These are phyloP conservation scores for Rhodomyrtus tomentosa DNA, from an alignment of 345 rosid species.

Conservation along the genomic window DNA sequence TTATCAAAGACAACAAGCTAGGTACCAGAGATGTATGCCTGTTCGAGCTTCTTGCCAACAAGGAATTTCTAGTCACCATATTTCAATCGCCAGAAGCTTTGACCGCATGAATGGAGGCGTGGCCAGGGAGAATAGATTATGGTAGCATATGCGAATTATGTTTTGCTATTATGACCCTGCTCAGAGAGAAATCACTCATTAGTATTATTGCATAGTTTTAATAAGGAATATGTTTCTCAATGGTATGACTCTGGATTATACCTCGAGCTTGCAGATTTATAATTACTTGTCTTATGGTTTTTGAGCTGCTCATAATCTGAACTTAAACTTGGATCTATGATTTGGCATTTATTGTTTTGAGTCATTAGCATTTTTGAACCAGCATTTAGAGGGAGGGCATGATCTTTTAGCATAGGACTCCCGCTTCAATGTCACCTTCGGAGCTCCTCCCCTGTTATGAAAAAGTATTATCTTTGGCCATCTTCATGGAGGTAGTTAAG, in stretches of 20 bases:
- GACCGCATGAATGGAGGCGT: neutral
- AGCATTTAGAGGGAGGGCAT: neutral
- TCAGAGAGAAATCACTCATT: neutral
- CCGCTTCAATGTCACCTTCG: neutral
- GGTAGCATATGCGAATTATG: neutral
- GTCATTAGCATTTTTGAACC: neutral
- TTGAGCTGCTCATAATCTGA: neutral
- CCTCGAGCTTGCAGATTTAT: neutral
- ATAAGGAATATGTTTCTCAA: neutral
- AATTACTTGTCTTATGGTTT: neutral
- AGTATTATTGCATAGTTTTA: too few relatives aligned
- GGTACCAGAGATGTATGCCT: neutral
- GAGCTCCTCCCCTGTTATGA: neutral
- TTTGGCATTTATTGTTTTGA: neutral
- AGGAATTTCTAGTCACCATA: neutral
- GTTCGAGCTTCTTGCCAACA: neutral
- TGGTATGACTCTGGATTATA: neutral
- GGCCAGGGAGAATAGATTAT: neutral
- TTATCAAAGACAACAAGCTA: neutral
- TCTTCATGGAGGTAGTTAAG: neutral
- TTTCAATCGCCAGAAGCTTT: neutral
- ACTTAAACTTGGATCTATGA: neutral
- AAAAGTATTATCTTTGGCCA: neutral
- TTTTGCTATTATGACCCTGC: neutral
- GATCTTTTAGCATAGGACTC: neutral